A percentile compares a stretch with the other conserved stretches of the same genome.
Evolutionary conservation across 1,139 yeast genomes (phyloP).

Genomic region (Debaryomyces nepalensis): DNA sequence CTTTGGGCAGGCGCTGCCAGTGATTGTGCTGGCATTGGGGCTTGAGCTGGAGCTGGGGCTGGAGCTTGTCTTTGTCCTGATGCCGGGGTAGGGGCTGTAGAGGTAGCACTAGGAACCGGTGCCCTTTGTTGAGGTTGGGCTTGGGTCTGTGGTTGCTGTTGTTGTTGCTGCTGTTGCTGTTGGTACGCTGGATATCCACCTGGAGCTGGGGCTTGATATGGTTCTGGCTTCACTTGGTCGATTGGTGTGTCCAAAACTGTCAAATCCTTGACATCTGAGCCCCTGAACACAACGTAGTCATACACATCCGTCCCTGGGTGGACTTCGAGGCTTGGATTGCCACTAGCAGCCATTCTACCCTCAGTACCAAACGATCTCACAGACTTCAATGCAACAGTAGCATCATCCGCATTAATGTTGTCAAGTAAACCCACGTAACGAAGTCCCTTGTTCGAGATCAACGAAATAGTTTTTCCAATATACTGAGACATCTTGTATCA

Average conservation of each 20-base stretch:
- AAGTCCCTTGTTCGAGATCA: slow-evolving; percentile 86
- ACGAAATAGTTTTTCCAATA: slow-evolving; percentile 89
- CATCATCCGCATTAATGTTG: slow-evolving; percentile 85
- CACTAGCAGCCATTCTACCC: slow-evolving; percentile 67
- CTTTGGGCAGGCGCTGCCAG: slow-evolving; percentile 16
- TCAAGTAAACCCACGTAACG: slow-evolving; percentile 88
- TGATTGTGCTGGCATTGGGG: slow-evolving; percentile 17
- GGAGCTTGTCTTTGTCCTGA: slow-evolving; percentile 14
- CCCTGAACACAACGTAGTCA: slow-evolving; percentile 85
- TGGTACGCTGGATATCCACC: slow-evolving; percentile 20
- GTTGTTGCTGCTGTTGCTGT: slow-evolving; percentile 17
- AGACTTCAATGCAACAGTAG: slow-evolving; percentile 82
- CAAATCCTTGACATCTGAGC: slow-evolving; percentile 90
- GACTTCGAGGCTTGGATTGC: slow-evolving; percentile 72
- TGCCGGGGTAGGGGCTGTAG: slow-evolving; percentile 15
- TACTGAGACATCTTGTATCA: slow-evolving; percentile 69
- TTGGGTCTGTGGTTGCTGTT: slow-evolving; percentile 23
- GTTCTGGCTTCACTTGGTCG: slow-evolving; percentile 54
- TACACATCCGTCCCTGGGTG: slow-evolving; percentile 74
- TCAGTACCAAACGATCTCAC: slow-evolving; percentile 94
- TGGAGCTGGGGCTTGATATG: slow-evolving; percentile 20
- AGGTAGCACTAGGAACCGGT: slow-evolving; percentile 26
- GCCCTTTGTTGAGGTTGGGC: slow-evolving; percentile 30
- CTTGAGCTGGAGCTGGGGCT: slow-evolving; percentile 15
- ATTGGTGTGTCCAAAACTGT: slow-evolving; percentile 74